Conservation (phyloP, 805 yeast genomes). For the Tetrapisispora phaffii region DNA sequence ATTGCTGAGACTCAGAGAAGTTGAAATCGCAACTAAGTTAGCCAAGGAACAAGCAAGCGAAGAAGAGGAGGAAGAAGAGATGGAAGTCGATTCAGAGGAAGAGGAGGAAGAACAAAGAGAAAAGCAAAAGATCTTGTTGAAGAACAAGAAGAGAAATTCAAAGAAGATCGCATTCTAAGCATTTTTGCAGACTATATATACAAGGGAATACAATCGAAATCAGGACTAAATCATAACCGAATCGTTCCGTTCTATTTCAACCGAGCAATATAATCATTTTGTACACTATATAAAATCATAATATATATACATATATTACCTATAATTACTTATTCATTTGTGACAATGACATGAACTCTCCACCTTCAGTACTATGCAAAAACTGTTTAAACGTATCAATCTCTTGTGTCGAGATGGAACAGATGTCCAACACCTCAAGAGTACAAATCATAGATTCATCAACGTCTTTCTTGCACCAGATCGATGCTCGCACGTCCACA, state of each 20-base stretch:
- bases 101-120: slow-evolving; percentile 40
- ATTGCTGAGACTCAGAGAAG: slow-evolving; percentile 84
- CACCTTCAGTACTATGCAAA: slow-evolving; percentile 1
- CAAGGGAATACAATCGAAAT: neutral
- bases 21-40: slow-evolving; percentile 68
- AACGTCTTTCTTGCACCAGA: slow-evolving; percentile 3
- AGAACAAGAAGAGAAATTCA: slow-evolving; percentile 37
- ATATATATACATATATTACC: neutral
- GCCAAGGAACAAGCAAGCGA: slow-evolving; percentile 58
- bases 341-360: slow-evolving; percentile 1
- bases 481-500: slow-evolving; percentile 9
- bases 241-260: too few species aligned
- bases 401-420: slow-evolving; percentile 3
- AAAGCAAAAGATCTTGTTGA: slow-evolving; percentile 52
- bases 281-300: neutral
- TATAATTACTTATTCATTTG: neutral
- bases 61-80: slow-evolving; percentile 39
- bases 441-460: neutral
- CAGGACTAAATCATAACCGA: neutral
- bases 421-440: slow-evolving; percentile 13
- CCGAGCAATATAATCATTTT: neutral
- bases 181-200: neutral
- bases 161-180: slow-evolving; percentile 32
- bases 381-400: neutral
- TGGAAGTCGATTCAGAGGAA: slow-evolving; percentile 42